These are phyloP conservation scores for Chlorella sp. DNA, from an alignment of 139 green algal genomes.

Conservation along the genomic window DNA sequence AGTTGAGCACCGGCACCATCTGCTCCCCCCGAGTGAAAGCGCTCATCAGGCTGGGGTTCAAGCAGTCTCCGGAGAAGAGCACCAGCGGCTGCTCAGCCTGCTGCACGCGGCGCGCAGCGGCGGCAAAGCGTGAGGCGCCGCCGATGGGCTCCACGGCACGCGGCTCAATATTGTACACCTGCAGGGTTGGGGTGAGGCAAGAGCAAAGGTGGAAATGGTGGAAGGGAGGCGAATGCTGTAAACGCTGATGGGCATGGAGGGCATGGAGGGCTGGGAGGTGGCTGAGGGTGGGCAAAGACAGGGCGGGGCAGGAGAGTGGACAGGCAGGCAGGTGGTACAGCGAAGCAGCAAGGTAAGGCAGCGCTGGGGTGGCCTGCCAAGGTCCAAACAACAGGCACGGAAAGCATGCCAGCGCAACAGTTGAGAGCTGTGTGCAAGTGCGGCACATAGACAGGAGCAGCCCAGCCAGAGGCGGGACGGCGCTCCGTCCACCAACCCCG, in stretches of 20 bases:
- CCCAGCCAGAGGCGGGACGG: too few species aligned
- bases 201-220: background rate
- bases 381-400: too few species aligned
- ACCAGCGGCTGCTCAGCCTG: conserved; percentile 60
- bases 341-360: background rate
- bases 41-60: conserved; percentile 76
- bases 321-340: background rate
- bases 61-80: conserved; percentile 81
- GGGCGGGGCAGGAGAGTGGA: background rate
- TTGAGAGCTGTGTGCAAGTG: background rate
- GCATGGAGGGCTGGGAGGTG: background rate
- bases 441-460: background rate
- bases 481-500: background rate
- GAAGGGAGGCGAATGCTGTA: background rate
- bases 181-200: background rate
- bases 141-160: conserved; percentile 65
- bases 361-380: background rate
- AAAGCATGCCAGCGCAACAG: background rate
- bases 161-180: conserved; percentile 75
- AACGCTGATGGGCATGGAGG: background rate
- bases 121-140: conserved; percentile 64
- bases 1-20: conserved; percentile 84
- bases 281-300: too few species aligned
- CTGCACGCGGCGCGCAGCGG: conserved; percentile 25
- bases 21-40: conserved; percentile 80